A percentile compares a stretch with the other conserved stretches of the same genome.
phyloP scores from a whole-genome alignment of 495 filamentous ascomycete species.

The Usnea hakonensis region DNA sequence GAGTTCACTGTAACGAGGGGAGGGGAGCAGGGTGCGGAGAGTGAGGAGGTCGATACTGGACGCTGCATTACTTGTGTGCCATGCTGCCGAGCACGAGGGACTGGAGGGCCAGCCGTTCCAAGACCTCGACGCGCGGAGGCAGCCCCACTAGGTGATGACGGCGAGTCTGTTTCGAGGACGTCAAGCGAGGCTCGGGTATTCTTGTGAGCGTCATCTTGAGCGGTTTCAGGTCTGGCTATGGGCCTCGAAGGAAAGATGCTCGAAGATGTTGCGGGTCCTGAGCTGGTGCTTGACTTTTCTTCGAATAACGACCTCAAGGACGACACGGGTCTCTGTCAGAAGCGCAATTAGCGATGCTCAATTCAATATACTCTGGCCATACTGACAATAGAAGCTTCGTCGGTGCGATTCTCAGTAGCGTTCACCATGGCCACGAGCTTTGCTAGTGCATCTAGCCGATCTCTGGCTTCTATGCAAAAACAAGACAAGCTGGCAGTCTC shows the following conservation, averaged over 20 bases:
- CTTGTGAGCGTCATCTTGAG: slow-evolving; percentile 43
- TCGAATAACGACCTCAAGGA: slow-evolving; percentile 91
- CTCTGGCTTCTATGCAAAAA: not conserved
- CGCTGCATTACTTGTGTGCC: slow-evolving; percentile 19
- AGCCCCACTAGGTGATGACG: slow-evolving; percentile 29
- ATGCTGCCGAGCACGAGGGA: slow-evolving; percentile 5
- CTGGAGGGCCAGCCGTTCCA: not conserved
- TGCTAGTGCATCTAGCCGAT: not conserved
- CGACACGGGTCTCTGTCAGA: slow-evolving; percentile 65
- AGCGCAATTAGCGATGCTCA: slow-evolving; percentile 20
- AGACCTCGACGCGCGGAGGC: not conserved
- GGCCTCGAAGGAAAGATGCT: slow-evolving; percentile 31
- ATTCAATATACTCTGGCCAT: slow-evolving; percentile 12
- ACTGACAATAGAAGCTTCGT: slow-evolving; percentile 44
- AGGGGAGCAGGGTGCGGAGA: slow-evolving; percentile 52
- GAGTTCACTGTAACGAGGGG: slow-evolving; percentile 68
- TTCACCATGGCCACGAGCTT: slow-evolving; percentile 19
- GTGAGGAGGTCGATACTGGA: slow-evolving; percentile 46
- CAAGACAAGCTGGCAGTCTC: not conserved
- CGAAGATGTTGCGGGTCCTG: slow-evolving; percentile 31
- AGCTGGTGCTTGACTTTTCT: slow-evolving; percentile 57
- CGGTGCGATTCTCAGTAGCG: slow-evolving; percentile 34
- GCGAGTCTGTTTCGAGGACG: slow-evolving; percentile 41
- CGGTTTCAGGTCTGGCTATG: slow-evolving; percentile 33
- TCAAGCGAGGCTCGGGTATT: slow-evolving; percentile 44